These are phyloP conservation scores for Copromyces sp. DNA, from an alignment of 495 filamentous ascomycete genomes.

Conservation along the genomic window DNA sequence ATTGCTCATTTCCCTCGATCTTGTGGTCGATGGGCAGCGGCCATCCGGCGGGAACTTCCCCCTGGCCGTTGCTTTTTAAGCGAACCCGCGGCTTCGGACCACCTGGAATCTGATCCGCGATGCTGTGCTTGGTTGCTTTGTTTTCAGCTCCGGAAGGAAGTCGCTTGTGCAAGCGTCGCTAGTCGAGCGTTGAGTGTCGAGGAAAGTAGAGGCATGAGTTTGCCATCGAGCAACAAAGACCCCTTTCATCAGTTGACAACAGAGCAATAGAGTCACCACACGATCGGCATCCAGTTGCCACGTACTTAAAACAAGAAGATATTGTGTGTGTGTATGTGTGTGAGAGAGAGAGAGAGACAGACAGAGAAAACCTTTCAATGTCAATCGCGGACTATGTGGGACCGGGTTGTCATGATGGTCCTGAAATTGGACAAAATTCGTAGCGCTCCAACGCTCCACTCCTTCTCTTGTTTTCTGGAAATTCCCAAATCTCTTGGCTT, in stretches of 20 bases:
- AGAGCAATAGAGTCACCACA: not conserved
- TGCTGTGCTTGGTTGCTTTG: not conserved
- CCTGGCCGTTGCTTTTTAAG: not conserved
- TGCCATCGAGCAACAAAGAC: not conserved
- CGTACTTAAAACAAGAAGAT: not conserved
- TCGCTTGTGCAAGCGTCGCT: not conserved
- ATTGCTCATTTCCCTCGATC: not conserved
- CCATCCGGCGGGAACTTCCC: not conserved
- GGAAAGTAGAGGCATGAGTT: not conserved
- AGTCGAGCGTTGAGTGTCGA: not conserved
- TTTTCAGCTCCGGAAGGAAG: not conserved
- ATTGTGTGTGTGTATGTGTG: not conserved
- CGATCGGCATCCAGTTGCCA: not conserved
- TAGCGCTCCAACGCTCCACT: not conserved
- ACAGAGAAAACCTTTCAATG: not conserved
- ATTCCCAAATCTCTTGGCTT: not conserved
- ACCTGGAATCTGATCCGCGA: not conserved
- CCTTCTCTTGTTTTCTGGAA: not conserved
- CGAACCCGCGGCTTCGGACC: not conserved
- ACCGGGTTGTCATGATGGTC: not conserved
- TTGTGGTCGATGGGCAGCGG: not conserved
- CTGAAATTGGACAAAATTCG: not conserved
- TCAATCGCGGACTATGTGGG: not conserved
- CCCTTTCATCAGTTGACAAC: not conserved
- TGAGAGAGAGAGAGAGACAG: not conserved